phyloP scores from a whole-genome alignment of 169 alveolate genomes.

The Plasmodium cynomolgi region DNA sequence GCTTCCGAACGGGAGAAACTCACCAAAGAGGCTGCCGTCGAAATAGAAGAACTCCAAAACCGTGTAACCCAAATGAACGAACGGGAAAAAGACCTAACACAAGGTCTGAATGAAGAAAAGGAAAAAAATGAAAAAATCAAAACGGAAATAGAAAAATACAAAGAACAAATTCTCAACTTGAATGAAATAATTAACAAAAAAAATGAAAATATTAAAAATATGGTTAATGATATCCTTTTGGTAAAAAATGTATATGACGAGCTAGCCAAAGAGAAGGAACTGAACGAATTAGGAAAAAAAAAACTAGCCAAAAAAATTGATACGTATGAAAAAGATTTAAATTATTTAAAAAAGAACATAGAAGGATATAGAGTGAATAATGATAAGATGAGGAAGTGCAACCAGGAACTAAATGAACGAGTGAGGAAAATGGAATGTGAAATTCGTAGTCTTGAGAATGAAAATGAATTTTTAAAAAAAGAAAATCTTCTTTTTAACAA shows the following conservation, averaged over 20 bases:
- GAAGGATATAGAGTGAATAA: slow-evolving; percentile 17
- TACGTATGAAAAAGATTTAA: slow-evolving; percentile 15
- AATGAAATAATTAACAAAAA: slow-evolving; percentile 17
- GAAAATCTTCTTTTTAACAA: slow-evolving; percentile 49
- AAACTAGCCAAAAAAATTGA: slow-evolving; percentile 17
- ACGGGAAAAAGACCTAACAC: neutral
- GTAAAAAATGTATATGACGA: slow-evolving; percentile 66
- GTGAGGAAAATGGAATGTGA: slow-evolving; percentile 29
- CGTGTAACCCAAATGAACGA: neutral
- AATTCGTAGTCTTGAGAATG: slow-evolving; percentile 23
- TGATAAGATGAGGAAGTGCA: slow-evolving; percentile 22
- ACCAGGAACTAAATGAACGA: slow-evolving; percentile 27
- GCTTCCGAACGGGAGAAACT: neutral
- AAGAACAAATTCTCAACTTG: neutral
- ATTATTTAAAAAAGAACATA: slow-evolving; percentile 21
- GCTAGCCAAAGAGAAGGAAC: slow-evolving; percentile 44
- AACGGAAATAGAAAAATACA: slow-evolving; percentile 6
- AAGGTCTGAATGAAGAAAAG: neutral
- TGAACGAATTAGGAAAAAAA: slow-evolving; percentile 25
- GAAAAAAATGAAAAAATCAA: neutral
- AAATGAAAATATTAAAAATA: slow-evolving; percentile 39
- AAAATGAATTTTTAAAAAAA: slow-evolving; percentile 46
- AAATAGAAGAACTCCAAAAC: neutral
- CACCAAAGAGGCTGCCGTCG: neutral
- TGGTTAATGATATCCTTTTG: slow-evolving; percentile 54